Evolutionary conservation across 805 yeast genomes (phyloP).

Genomic region (Teunomyces funiuensis): DNA sequence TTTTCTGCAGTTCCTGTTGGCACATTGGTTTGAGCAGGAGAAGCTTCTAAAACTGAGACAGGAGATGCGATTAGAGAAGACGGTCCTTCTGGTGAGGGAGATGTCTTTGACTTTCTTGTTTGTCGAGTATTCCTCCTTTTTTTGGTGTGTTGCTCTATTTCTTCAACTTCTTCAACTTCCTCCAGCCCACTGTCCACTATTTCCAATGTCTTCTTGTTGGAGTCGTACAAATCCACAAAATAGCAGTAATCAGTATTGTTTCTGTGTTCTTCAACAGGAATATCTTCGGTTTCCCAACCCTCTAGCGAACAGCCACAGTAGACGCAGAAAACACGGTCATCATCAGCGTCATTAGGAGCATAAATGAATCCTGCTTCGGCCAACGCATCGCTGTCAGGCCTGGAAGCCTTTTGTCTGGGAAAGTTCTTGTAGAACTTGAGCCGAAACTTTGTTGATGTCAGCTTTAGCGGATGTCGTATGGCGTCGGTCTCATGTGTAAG

Average conservation of each 20-base stretch:
- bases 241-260: slow-evolving; percentile 14
- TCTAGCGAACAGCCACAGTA: slow-evolving; percentile 32
- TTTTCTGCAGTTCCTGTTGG: too few species aligned
- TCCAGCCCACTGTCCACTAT: neutral
- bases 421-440: slow-evolving; percentile 8
- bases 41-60: too few species aligned
- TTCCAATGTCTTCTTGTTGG: neutral
- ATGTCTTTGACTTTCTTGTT: neutral
- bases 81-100: neutral
- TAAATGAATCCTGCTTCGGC: slow-evolving; percentile 49
- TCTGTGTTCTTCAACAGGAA: slow-evolving; percentile 59
- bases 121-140: slow-evolving; percentile 1
- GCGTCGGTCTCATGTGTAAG: slow-evolving; percentile 6
- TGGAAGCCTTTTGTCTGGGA: slow-evolving; percentile 3
- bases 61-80: too few species aligned
- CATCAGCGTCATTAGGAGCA: slow-evolving; percentile 27
- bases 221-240: slow-evolving; percentile 5
- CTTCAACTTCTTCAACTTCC: too few species aligned
- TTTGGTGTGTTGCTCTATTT: neutral
- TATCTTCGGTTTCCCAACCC: slow-evolving; percentile 63
- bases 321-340: slow-evolving; percentile 36
- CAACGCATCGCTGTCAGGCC: slow-evolving; percentile 13
- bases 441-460: slow-evolving; percentile 7
- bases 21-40: too few species aligned
- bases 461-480: slow-evolving; percentile 8